These are phyloP conservation scores for Cystofilobasidium capitatum DNA, from an alignment of 768 basidiomycete species.

Conservation along the genomic window DNA sequence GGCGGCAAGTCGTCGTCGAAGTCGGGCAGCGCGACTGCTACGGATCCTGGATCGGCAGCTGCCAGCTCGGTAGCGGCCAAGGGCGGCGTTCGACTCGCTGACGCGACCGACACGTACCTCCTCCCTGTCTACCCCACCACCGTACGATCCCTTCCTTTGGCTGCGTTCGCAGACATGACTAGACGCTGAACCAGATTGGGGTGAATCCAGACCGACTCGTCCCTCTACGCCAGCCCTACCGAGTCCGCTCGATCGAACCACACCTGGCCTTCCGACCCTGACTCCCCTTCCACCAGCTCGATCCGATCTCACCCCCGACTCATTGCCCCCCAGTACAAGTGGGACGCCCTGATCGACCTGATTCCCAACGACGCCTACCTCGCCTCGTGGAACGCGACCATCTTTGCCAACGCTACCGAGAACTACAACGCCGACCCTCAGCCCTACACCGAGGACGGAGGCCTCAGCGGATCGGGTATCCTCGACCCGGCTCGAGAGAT, in stretches of 20 bases:
- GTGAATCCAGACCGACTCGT: constrained; percentile 49
- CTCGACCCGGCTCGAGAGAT: constrained; percentile 80
- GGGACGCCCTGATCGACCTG: constrained; percentile 66
- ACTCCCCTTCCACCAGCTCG: constrained; percentile 50
- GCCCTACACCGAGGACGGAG: constrained; percentile 63
- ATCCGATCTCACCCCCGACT: constrained; percentile 79
- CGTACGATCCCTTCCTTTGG: constrained; percentile 45
- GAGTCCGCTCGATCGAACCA: constrained; percentile 41
- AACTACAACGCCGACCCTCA: constrained; percentile 59
- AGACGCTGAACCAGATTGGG: background rate
- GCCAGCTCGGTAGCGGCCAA: constrained; percentile 29
- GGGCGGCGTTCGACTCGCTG: constrained; percentile 43
- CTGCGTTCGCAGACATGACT: background rate
- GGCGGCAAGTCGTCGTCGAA: background rate
- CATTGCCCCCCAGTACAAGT: constrained; percentile 84
- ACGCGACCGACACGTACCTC: constrained; percentile 60
- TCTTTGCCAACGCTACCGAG: constrained; percentile 76
- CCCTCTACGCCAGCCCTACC: constrained; percentile 45
- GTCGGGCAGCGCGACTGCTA: background rate
- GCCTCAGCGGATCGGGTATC: constrained; percentile 60
- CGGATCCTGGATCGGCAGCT: constrained; percentile 19
- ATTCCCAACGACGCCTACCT: constrained; percentile 80
- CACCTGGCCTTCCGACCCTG: constrained; percentile 70
- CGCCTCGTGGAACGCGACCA: constrained; percentile 76
- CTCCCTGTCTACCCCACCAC: constrained; percentile 81